These are phyloP conservation scores for Phytopythium helicoides DNA, from an alignment of 352 stramenopile species.

Conservation along the genomic window DNA sequence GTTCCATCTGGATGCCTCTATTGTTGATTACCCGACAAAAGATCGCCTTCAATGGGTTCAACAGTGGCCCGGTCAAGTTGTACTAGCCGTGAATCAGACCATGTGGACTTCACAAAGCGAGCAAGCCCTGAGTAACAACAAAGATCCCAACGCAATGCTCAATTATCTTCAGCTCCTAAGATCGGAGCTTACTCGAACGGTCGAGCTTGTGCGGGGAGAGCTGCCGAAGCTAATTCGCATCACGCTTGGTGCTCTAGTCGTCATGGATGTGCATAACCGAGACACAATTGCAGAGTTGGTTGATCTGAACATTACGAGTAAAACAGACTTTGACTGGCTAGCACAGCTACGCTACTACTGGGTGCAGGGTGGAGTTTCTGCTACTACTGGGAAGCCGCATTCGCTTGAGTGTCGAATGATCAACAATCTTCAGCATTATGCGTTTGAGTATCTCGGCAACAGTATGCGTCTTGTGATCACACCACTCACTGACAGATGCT, in stretches of 20 bases:
- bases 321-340: constrained; percentile 93
- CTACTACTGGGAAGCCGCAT: constrained; percentile 85
- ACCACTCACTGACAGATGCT: constrained; percentile 90
- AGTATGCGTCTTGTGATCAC: constrained; percentile 92
- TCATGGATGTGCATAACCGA: constrained; percentile 96
- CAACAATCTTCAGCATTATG: constrained; percentile 90
- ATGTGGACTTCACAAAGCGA: constrained; percentile 90
- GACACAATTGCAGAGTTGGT: constrained; percentile 92
- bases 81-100: constrained; percentile 92
- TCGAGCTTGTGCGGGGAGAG: constrained; percentile 91
- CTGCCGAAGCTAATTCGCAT: constrained; percentile 92
- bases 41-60: constrained; percentile 90
- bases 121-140: constrained; percentile 36
- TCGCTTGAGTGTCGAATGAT: constrained; percentile 91
- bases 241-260: constrained; percentile 89
- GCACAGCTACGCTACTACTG: constrained; percentile 93
- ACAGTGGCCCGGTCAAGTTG: constrained; percentile 91
- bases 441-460: constrained; percentile 93
- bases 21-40: constrained; percentile 85
- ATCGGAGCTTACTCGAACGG: constrained; percentile 83
- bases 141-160: constrained; percentile 40
- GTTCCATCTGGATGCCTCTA: constrained; percentile 77
- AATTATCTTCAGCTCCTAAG: constrained; percentile 67
- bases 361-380: constrained; percentile 75
- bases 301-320: constrained; percentile 69